A percentile compares a stretch with the other conserved stretches of the same genome.
These are phyloP conservation scores for Bondarzewia mesenterica DNA, from an alignment of 1,284 basidiomycete genomes.

Conservation along the genomic window DNA sequence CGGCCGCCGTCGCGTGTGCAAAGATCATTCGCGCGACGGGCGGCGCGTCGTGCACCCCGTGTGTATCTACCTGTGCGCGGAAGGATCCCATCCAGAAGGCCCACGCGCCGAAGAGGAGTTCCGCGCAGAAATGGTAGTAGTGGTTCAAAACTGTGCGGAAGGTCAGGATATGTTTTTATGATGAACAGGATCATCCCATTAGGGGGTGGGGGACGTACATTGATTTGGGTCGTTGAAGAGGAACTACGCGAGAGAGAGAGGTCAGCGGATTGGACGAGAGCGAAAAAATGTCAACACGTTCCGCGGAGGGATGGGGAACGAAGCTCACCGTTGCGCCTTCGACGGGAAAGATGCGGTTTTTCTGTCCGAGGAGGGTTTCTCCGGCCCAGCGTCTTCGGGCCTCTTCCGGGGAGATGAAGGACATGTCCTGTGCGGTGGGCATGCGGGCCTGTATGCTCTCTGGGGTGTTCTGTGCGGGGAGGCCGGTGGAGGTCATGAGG, in stretches of 20 bases:
- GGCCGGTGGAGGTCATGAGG: constrained; percentile 63
- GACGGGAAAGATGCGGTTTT: constrained; percentile 52
- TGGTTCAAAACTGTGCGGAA: constrained; percentile 50
- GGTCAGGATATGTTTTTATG: background rate
- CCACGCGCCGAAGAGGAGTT: constrained; percentile 67
- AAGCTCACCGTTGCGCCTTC: constrained; percentile 58
- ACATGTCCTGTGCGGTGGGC: constrained; percentile 56
- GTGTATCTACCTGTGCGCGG: background rate
- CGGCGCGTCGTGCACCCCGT: constrained; percentile 24
- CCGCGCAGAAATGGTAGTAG: constrained; percentile 79
- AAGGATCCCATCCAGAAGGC: constrained; percentile 61
- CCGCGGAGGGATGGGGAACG: background rate
- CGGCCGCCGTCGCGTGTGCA: constrained; percentile 41
- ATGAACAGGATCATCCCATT: background rate
- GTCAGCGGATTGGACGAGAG: background rate
- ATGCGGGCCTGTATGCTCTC: constrained; percentile 60
- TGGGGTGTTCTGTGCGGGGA: constrained; percentile 47
- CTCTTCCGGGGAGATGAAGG: constrained; percentile 49
- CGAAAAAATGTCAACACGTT: background rate
- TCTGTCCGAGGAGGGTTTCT: constrained; percentile 23
- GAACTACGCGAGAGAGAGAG: background rate
- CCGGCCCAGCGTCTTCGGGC: constrained; percentile 57
- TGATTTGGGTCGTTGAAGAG: constrained; percentile 61
- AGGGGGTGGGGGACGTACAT: constrained; percentile 23
- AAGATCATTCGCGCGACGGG: constrained; percentile 64